Base-by-base conservation (phyloP, 2,329 filamentous ascomycete genomes). In the Stenocarpella maydis region DNA sequence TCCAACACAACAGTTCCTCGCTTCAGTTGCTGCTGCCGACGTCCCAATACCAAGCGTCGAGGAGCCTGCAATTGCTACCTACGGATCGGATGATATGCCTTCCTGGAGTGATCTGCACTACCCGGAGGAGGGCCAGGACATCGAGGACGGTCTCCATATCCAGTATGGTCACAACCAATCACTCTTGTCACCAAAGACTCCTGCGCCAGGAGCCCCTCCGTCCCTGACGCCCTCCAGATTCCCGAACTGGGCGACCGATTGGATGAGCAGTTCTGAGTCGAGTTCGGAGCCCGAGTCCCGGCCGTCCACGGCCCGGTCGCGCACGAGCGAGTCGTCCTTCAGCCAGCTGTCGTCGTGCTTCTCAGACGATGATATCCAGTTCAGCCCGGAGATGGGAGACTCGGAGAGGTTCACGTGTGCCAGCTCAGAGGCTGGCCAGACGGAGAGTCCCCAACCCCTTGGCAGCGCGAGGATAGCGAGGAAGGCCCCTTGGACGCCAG, bases 31-130 rank as follows among this genome's bases (percentile, higher is more conserved):
- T 53, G 88, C 88, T 21, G 89, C 88, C 71, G 89, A 91, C 75
- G 81, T 90, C 4, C 87, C 88, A 28, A 85, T 91, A 64, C 89
- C 88, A 17, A 90, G 88, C 76, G 90, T 91, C 68, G 89, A 91
- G 77, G 82, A 86, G 71, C 84, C 87, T 63, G 81, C 83, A 49
- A 72, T 76, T 39, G 77, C 80, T 28, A 65, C 68, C 2, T 67
- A 60, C 31, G 69, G 63, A 24, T 52, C 67, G n/a, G 67, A 71
- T 43, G 67, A 39, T 14, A 66, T 71, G 54, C 74, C 79, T 47
- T 63, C 73, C 65, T 82, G 85, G 73, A 81, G 82, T 73, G 81
- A 83, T 50, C 76, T 82, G 49, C 77, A 81, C 54, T 76, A 75
- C 34, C 71, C 76, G 72, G 76, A 78, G 58, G 77, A 78, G 49